These are phyloP conservation scores for Sporothrix brasiliensis DNA, from an alignment of 2,329 filamentous ascomycete genomes.

Conservation along the genomic window DNA sequence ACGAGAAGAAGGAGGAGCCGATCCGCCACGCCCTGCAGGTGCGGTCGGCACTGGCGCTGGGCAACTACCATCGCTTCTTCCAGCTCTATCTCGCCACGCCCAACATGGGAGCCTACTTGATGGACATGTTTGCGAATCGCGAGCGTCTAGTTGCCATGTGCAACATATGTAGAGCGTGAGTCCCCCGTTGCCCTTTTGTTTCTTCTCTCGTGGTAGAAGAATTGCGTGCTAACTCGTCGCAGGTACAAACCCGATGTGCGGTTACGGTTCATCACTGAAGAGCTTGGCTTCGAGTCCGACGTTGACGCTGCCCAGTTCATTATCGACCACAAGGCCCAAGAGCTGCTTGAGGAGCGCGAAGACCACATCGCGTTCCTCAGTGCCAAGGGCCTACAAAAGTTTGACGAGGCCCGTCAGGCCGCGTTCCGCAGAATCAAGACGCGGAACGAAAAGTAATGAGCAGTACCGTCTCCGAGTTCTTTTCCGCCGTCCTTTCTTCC, in stretches of 20 bases:
- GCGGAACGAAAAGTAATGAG: conserved; percentile 91
- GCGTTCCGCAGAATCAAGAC: conserved; percentile 83
- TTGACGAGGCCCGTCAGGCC: conserved; percentile 70
- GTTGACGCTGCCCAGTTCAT: conserved; percentile 89
- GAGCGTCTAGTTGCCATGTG: conserved; percentile 89
- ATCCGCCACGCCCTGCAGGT: conserved; percentile 92
- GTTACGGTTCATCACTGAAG: conserved; percentile 89
- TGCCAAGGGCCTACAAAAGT: conserved; percentile 70
- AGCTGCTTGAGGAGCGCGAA: conserved; percentile 75
- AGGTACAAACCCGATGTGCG: conserved; percentile 93
- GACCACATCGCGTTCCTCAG: conserved; percentile 74
- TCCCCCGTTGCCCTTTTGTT: conserved; percentile 38
- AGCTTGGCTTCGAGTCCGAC: conserved; percentile 93
- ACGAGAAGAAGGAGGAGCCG: conserved; percentile 84
- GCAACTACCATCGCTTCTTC: conserved; percentile 98
- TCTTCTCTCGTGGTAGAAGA: not conserved
- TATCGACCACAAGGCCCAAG: conserved; percentile 74
- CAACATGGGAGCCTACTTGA: conserved; percentile 96
- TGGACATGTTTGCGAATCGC: conserved; percentile 98
- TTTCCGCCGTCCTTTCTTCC: conserved; percentile 40
- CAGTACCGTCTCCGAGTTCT: conserved; percentile 39
- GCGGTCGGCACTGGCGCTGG: conserved; percentile 85
- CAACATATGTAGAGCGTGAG: conserved; percentile 93
- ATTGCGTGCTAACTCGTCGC: conserved; percentile 30
- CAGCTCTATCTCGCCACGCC: conserved; percentile 91